Evolutionary conservation across 2,329 filamentous ascomycete genomes (phyloP).

Genomic region (Cladosporium sp.): DNA sequence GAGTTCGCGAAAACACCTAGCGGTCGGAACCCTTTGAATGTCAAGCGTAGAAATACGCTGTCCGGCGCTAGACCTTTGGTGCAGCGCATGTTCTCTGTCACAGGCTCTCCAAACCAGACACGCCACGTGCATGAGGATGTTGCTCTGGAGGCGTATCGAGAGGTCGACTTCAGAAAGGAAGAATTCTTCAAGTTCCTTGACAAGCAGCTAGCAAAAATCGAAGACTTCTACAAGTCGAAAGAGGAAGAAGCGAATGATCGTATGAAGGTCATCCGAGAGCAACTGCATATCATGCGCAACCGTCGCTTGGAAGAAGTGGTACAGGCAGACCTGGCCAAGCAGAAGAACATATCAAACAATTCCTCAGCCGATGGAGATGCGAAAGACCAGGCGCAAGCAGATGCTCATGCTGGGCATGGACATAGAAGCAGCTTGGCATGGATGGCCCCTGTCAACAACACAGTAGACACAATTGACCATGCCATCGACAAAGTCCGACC

Average conservation of each 20-base stretch:
- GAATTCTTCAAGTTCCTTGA: constrained; percentile 88
- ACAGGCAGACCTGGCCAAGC: constrained; percentile 38
- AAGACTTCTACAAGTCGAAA: constrained; percentile 81
- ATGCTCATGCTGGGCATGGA: background rate
- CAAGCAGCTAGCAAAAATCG: constrained; percentile 81
- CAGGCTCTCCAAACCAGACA: constrained; percentile 23
- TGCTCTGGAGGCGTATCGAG: constrained; percentile 54
- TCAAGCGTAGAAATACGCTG: constrained; percentile 38
- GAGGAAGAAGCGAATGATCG: constrained; percentile 78
- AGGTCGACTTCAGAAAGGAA: constrained; percentile 68
- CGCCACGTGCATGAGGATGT: constrained; percentile 29
- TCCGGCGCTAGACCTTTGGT: constrained; percentile 19
- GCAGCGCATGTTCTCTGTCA: constrained; percentile 22
- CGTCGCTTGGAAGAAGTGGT: constrained; percentile 70
- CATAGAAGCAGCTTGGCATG: constrained; percentile 17
- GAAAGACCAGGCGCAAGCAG: background rate
- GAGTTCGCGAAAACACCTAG: background rate
- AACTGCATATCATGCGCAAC: constrained; percentile 90
- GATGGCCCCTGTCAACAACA: constrained; percentile 39
- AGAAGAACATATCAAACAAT: constrained; percentile 13
- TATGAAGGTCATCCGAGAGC: constrained; percentile 67
- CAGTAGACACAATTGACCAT: constrained; percentile 11
- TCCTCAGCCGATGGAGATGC: constrained; percentile 1
- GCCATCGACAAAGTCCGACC: constrained; percentile 31
- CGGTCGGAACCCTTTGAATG: constrained; percentile 13